Percentiles rank a stretch among this genome's conserved stretches.
These are phyloP conservation scores for Leucaena leucocephala DNA, from an alignment of 306 rosid species.

Conservation along the genomic window DNA sequence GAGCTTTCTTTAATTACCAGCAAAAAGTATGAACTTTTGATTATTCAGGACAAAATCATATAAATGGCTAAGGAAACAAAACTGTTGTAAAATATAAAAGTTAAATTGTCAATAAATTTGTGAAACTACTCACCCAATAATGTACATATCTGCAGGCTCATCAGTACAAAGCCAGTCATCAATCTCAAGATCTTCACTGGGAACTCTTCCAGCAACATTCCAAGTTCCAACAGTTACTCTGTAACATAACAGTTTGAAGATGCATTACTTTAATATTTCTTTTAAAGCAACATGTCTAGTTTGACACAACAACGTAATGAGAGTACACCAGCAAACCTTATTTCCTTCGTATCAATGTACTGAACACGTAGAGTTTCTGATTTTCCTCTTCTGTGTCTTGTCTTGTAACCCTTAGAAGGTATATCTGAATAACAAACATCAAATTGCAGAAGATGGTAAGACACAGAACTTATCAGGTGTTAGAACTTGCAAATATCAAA, in stretches of 20 bases:
- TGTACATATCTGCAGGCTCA: slow-evolving; percentile 81
- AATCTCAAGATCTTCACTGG: slow-evolving; percentile 72
- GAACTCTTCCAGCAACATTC: slow-evolving; percentile 93
- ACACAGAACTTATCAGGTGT: slow-evolving; percentile 25
- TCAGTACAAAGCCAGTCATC: slow-evolving; percentile 82
- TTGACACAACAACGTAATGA: slow-evolving; percentile 32
- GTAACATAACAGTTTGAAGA: slow-evolving; percentile 43
- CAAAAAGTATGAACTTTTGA: not conserved
- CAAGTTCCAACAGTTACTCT: slow-evolving; percentile 87
- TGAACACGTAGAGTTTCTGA: slow-evolving; percentile 96
- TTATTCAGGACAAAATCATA: slow-evolving; percentile 8
- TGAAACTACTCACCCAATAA: slow-evolving; percentile 76
- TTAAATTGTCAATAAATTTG: not conserved
- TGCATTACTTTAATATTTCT: slow-evolving; percentile 29
- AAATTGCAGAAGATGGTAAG: slow-evolving; percentile 20
- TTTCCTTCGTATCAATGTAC: slow-evolving; percentile 87
- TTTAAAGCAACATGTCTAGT: slow-evolving; percentile 24
- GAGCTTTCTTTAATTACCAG: not conserved
- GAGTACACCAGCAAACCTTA: slow-evolving; percentile 62
- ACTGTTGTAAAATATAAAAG: slow-evolving; percentile 1
- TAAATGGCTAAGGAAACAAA: slow-evolving; percentile 2
- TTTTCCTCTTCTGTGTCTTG: slow-evolving; percentile 84
- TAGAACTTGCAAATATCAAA: not conserved
- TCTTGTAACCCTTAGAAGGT: slow-evolving; percentile 48
- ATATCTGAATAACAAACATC: slow-evolving; percentile 55